Conservation (phyloP, 352 stramenopile species). For the Phytopythium aichiense region DNA sequence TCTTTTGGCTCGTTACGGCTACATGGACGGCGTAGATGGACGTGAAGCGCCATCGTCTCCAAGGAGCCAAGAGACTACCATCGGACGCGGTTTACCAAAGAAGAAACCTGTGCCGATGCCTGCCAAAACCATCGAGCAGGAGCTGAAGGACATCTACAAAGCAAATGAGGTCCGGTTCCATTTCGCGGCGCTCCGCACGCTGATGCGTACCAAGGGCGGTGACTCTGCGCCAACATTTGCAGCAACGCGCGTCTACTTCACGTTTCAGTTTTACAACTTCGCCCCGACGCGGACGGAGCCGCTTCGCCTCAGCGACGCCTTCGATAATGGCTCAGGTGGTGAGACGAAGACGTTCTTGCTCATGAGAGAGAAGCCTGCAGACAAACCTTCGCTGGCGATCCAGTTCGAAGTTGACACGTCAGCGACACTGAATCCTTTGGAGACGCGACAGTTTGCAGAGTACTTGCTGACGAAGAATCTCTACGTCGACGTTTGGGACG, state of each 20-base stretch:
- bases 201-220: background rate
- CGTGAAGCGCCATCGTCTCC: constrained; percentile 14
- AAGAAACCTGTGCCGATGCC: constrained; percentile 7
- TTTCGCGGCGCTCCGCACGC: constrained; percentile 79
- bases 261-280: constrained; percentile 92
- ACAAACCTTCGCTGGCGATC: constrained; percentile 64
- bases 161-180: constrained; percentile 88
- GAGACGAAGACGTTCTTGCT: constrained; percentile 49
- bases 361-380: constrained; percentile 54
- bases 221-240: background rate
- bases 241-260: constrained; percentile 77
- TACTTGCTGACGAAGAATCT: constrained; percentile 86
- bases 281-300: constrained; percentile 85
- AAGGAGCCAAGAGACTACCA: constrained; percentile 14
- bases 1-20: constrained; percentile 77
- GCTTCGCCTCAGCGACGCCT: constrained; percentile 55
- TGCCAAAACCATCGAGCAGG: constrained; percentile 50
- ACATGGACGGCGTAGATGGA: constrained; percentile 57
- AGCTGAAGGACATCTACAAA: constrained; percentile 76
- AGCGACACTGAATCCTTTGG: constrained; percentile 41
- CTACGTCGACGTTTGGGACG: constrained; percentile 93
- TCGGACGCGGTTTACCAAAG: constrained; percentile 7
- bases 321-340: constrained; percentile 23
- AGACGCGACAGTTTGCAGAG: constrained; percentile 73
- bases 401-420: constrained; percentile 81